phyloP scores from a whole-genome alignment of 331 rosid species.

The Cydonia oblonga region DNA sequence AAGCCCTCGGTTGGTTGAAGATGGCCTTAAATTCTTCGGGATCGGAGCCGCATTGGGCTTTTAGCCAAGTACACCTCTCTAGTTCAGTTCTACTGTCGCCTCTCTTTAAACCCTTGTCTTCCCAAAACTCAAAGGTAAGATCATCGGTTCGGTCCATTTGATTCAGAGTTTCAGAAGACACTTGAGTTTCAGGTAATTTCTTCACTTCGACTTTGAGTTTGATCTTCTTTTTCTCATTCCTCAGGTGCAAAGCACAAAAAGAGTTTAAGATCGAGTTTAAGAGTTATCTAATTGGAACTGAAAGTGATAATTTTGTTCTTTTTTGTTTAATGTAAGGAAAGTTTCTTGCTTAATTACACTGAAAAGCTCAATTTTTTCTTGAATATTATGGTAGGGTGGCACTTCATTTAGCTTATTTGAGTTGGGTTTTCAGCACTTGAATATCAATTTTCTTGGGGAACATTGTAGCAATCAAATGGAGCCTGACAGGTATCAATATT shows the following conservation, averaged over 20 bases:
- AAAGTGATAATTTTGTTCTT: background rate
- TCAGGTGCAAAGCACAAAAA: background rate
- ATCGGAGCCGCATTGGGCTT: background rate
- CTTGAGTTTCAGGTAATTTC: background rate
- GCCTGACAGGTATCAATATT: conserved; percentile 53
- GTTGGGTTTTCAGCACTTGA: background rate
- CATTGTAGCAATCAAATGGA: conserved; percentile 29
- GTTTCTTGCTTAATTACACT: background rate
- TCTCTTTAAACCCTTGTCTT: background rate
- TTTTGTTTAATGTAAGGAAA: background rate
- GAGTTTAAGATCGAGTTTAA: background rate
- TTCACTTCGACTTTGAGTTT: background rate
- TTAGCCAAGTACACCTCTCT: background rate
- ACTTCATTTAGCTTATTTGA: background rate
- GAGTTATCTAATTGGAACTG: background rate
- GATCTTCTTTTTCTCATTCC: background rate
- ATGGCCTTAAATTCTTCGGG: too few species aligned
- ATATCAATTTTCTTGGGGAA: background rate
- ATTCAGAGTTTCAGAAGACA: background rate
- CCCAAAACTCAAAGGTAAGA: background rate
- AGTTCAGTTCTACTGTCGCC: background rate
- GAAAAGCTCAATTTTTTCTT: background rate
- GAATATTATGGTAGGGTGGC: background rate
- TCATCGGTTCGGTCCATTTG: background rate
- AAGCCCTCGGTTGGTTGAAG: too few species aligned